A percentile compares a stretch with the other conserved stretches of the same genome.
These are phyloP conservation scores for Lentinus brumalis DNA, from an alignment of 768 basidiomycete genomes.

Conservation along the genomic window DNA sequence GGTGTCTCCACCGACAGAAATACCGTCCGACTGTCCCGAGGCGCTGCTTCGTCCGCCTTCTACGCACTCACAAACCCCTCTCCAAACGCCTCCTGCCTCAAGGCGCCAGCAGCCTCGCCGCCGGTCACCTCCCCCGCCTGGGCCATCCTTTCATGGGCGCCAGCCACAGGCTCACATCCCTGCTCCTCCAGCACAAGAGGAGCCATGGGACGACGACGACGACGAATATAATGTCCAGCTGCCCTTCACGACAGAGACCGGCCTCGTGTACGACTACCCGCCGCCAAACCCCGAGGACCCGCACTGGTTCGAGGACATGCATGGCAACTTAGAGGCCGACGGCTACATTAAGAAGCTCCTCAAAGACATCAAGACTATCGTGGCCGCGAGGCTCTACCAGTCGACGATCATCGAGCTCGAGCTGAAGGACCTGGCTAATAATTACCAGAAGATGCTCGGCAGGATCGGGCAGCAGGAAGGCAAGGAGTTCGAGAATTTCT, in stretches of 20 bases:
- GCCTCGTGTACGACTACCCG: conserved; percentile 3
- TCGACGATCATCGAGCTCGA: conserved; percentile 2
- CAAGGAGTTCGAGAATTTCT: neutral
- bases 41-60: no score
- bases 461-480: conserved; percentile 1
- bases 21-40: no score
- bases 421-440: neutral
- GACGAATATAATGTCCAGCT: neutral
- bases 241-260: neutral
- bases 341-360: neutral
- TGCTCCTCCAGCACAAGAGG: neutral
- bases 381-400: neutral
- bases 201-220: no score
- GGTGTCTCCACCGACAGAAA: no score
- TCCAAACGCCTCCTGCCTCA: no score
- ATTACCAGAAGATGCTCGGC: neutral
- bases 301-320: conserved; percentile 16
- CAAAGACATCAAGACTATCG: neutral
- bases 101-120: no score
- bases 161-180: neutral
- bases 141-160: no score
- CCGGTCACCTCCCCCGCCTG: no score
- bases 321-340: neutral
- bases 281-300: neutral
- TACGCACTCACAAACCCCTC: no score